phyloP scores from a whole-genome alignment of 75 land plant species.

The Pinus tabuliformis region DNA sequence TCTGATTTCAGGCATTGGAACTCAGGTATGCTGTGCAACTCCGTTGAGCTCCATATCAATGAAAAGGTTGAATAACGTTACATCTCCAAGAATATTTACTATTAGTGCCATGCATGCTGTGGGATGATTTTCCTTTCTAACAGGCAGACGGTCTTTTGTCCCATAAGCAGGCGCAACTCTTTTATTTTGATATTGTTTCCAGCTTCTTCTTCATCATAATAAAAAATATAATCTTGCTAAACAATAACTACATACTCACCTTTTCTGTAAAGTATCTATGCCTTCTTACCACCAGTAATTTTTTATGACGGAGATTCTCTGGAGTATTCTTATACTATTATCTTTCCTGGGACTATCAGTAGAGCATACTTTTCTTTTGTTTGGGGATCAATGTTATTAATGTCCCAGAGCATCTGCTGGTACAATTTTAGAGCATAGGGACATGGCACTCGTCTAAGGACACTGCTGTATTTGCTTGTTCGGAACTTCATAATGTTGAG shows the following conservation, averaged over 20 bases:
- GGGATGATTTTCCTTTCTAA: neutral
- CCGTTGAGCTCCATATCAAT: slow-evolving; percentile 3
- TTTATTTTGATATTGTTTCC: neutral
- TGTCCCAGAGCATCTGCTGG: neutral
- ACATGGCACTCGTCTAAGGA: neutral
- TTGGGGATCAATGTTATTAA: neutral
- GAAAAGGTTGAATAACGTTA: neutral
- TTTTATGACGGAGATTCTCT: neutral
- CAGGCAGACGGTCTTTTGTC: slow-evolving; percentile 3
- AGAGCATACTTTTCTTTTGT: neutral
- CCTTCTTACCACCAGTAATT: neutral
- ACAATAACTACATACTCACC: neutral
- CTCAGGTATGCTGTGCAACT: slow-evolving; percentile 47
- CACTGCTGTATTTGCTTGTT: neutral
- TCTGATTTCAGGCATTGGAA: slow-evolving; percentile 83
- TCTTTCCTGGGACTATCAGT: neutral
- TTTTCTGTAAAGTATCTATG: neutral
- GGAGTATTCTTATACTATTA: neutral
- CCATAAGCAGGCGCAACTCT: neutral
- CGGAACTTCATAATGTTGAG: neutral
- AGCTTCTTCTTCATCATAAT: neutral
- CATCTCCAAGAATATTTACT: neutral
- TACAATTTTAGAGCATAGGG: neutral
- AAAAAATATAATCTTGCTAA: neutral
- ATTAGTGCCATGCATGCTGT: neutral